These are phyloP conservation scores for Populus ilicifolia DNA, from an alignment of 345 rosid species.

Conservation along the genomic window DNA sequence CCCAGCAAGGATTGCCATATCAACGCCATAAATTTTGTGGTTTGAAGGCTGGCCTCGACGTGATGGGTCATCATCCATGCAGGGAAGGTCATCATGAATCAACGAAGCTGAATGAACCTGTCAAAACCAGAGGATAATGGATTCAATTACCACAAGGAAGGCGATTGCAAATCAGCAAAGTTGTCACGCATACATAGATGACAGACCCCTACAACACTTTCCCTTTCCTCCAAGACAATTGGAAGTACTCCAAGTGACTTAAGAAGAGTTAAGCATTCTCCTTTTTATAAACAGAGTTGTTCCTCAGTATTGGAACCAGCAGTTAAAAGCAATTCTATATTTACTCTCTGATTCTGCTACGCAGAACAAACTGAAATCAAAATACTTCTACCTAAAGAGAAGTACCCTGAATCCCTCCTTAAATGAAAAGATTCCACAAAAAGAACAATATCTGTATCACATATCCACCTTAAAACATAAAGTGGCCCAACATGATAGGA, in stretches of 20 bases:
- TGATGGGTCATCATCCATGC: conserved; percentile 82
- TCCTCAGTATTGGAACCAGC: not conserved
- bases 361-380: not conserved
- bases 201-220: not conserved
- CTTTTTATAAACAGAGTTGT: not conserved
- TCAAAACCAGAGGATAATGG: not conserved
- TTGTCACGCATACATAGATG: not conserved
- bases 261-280: not conserved
- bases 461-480: not conserved
- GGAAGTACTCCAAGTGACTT: not conserved
- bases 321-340: not conserved
- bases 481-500: not conserved
- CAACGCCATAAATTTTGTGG: conserved; percentile 66
- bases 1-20: conserved; percentile 91
- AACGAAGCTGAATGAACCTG: conserved; percentile 89
- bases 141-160: not conserved
- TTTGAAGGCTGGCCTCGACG: conserved; percentile 91
- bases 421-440: not conserved
- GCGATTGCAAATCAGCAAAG: not conserved
- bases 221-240: not conserved
- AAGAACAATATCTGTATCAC: not conserved
- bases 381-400: not conserved
- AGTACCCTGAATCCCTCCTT: not conserved
- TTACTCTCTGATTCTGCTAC: not conserved
- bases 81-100: conserved; percentile 92